Conservation (phyloP, 345 rosid species). For the Eucalyptus dawsonii region DNA sequence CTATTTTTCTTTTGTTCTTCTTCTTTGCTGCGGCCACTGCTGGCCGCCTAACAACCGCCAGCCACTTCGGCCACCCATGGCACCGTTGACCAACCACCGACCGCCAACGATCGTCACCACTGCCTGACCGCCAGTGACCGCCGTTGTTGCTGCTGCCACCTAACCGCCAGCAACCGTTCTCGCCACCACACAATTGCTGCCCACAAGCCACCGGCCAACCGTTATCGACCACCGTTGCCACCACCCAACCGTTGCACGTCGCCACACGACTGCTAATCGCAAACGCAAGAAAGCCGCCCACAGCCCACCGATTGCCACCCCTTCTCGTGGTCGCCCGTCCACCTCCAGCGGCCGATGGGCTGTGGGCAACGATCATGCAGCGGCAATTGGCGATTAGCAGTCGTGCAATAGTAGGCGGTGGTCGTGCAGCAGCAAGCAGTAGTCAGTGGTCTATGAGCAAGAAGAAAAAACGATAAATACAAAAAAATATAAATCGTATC, state of each 20-base stretch:
- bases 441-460: fast-evolving
- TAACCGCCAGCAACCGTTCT: fast-evolving
- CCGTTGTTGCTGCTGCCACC: fast-evolving
- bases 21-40: fast-evolving
- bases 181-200: fast-evolving
- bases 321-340: fast-evolving
- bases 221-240: fast-evolving
- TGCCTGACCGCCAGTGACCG: fast-evolving
- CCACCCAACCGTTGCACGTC: fast-evolving
- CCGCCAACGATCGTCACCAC: fast-evolving
- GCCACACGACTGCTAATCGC: fast-evolving
- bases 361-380: no score
- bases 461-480: no score
- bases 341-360: fast-evolving
- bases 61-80: no score
- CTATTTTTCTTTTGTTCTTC: no score
- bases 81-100: fast-evolving
- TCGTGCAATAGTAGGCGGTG: fast-evolving
- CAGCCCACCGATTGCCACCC: no score
- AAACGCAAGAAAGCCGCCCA: fast-evolving
- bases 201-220: no score
- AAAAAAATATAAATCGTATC: no score
- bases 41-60: fast-evolving
- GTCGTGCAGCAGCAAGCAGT: fast-evolving
- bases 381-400: fast-evolving